Evolutionary conservation across 164 flowering plant genomes (phyloP).

Genomic region (Stephania japonica): DNA sequence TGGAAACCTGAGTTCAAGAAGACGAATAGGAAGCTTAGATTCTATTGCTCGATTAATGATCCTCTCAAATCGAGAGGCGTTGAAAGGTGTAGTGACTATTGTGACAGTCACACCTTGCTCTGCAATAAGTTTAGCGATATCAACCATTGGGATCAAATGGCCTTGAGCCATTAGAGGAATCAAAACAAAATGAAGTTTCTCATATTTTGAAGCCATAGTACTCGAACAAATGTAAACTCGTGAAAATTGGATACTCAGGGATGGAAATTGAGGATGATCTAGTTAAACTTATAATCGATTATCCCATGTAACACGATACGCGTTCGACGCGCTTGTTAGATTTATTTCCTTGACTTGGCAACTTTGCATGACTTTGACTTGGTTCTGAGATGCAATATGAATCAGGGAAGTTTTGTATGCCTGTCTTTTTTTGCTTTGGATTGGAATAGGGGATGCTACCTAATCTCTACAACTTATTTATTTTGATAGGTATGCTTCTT

Average conservation of each 20-base stretch:
- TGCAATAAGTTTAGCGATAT: slow-evolving; percentile 48
- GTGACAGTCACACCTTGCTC: slow-evolving; percentile 30
- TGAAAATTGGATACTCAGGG: background rate
- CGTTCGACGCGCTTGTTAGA: no score
- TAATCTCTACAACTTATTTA: background rate
- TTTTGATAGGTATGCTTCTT: background rate
- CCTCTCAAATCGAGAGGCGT: slow-evolving; percentile 22
- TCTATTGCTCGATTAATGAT: slow-evolving; percentile 16
- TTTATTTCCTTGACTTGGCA: no score
- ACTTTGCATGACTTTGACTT: no score
- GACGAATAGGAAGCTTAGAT: slow-evolving; percentile 21
- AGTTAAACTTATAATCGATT: background rate
- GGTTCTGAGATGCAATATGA: no score
- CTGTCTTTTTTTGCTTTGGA: background rate
- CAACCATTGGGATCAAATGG: slow-evolving; percentile 37
- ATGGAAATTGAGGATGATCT: background rate
- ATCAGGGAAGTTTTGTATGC: no score
- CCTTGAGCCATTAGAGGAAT: slow-evolving; percentile 28
- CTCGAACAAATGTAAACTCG: background rate
- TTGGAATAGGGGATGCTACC: background rate
- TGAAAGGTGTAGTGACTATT: slow-evolving; percentile 43
- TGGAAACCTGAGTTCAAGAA: slow-evolving; percentile 27
- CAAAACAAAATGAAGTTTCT: slow-evolving; percentile 16
- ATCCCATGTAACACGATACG: no score
- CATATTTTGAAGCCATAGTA: background rate